Base-by-base conservation (phyloP, 768 basidiomycete species). In the Cantharellus cinnabarinus region DNA sequence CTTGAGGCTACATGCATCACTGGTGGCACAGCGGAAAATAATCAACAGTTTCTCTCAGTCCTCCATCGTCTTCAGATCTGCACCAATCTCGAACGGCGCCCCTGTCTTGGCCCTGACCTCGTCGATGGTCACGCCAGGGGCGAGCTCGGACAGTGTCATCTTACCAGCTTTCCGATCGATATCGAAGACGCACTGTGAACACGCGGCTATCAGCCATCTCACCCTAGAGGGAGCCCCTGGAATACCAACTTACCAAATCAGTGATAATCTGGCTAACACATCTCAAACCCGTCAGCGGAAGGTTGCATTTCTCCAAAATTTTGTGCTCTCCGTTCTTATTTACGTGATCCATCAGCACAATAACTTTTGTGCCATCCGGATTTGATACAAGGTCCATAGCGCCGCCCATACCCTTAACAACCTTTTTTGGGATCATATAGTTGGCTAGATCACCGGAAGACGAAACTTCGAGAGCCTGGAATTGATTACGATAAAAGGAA, bases 371-470 rank as follows among this genome's bases (percentile, higher is more conserved):
- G 71, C 83, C 83, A 70, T 94, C 89, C 1, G 91, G 93, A 71
- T 94, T 95, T 60, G 91, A 94, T 60, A 90, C 89, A 54, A 93
- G 80, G 68, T 94, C 90, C 89, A 93, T 93, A 5, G 91, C 91
- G 56, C 91, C 93, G 7, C 93, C 93, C 67, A 95, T 93, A 48
- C 89, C 63, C 56, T 63, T 63, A 14, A 62, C 62, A 42, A 90
- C 77, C 73, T 95, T 94, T 10, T 90, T 89, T 2, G 91, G 93
- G 66, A 95, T 91, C 93, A 95, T 97, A 68, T 89, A 97, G 74
- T 97, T 97, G 59, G 93, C 93, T 63, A 97, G 85, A 68, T 97
- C 93, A 44, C 89, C 91, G 1, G 79, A 80, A 63, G 86, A 82
- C 2, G 89, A 90, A 55, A 97, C 93, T 76, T 97, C 82, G 88